Conservation (phyloP, 73 alveolate genomes). For the Symbiodinium pilosum region DNA sequence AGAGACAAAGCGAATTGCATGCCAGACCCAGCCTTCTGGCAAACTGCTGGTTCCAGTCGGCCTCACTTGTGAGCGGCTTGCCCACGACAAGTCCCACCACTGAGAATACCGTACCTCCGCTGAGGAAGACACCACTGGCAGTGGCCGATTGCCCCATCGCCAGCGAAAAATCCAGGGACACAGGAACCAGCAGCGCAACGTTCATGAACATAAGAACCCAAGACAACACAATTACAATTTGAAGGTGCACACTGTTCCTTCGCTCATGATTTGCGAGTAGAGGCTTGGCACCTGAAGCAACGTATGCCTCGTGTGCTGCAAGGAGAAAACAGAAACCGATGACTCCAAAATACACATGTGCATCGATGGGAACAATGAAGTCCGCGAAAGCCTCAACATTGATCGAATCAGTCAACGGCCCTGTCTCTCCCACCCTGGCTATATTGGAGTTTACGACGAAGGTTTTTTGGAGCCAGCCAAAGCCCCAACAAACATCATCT, state of each 20-base stretch:
- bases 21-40: not conserved
- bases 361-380: not conserved
- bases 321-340: not conserved
- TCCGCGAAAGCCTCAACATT: not conserved
- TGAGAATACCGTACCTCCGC: not conserved
- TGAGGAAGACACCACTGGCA: not conserved
- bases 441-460: not conserved
- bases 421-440: not conserved
- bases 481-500: not conserved
- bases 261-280: not conserved
- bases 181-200: not conserved
- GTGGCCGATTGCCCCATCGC: conserved; percentile 3
- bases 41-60: not conserved
- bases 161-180: not conserved
- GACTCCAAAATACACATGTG: not conserved
- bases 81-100: not conserved
- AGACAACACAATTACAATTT: not conserved
- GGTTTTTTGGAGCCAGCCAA: not conserved
- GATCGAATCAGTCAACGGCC: not conserved
- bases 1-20: not conserved
- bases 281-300: not conserved
- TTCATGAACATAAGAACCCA: not conserved
- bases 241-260: not conserved
- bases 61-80: not conserved
- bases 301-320: not conserved